Percentiles rank a stretch among this genome's conserved stretches.
These are phyloP conservation scores for Sporodiniella umbellata DNA, from an alignment of 371 early-diverging fungal species.

Conservation along the genomic window DNA sequence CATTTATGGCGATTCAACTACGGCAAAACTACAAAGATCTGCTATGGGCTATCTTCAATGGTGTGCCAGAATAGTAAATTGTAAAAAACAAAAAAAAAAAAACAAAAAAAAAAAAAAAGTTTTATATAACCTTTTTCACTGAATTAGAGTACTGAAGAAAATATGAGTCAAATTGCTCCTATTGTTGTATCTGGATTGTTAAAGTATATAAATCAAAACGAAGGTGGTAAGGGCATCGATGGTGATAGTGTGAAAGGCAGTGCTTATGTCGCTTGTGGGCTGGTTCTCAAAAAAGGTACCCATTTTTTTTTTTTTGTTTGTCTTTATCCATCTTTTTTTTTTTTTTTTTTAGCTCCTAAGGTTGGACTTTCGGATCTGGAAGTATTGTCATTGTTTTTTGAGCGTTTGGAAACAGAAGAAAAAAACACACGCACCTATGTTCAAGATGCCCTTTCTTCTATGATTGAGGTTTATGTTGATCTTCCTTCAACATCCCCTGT, in stretches of 20 bases:
- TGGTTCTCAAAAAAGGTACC: constrained; percentile 71
- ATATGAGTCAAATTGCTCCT: constrained; percentile 64
- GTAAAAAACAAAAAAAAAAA: constrained; percentile 28
- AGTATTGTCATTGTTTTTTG: constrained; percentile 67
- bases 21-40: constrained; percentile 60
- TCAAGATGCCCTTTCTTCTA: constrained; percentile 78
- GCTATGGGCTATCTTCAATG: constrained; percentile 87
- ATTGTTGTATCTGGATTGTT: constrained; percentile 71
- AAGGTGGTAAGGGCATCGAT: constrained; percentile 42
- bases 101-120: too few species aligned
- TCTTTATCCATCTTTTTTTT: too few species aligned
- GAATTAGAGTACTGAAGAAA: constrained; percentile 35
- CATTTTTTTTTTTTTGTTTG: background rate
- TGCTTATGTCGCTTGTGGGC: constrained; percentile 80
- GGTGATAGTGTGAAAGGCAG: constrained; percentile 76
- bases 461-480: constrained; percentile 70
- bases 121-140: too few species aligned
- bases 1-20: constrained; percentile 66
- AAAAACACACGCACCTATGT: constrained; percentile 71
- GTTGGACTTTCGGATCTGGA: constrained; percentile 58
- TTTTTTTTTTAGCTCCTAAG: constrained; percentile 33
- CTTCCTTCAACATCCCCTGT: constrained; percentile 28
- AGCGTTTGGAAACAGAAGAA: constrained; percentile 60
- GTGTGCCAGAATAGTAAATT: constrained; percentile 79
- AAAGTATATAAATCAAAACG: constrained; percentile 64